Percentiles rank a stretch among this genome's conserved stretches.
phyloP scores from a whole-genome alignment of 2,329 filamentous ascomycete species.

The Coniella lustricola region DNA sequence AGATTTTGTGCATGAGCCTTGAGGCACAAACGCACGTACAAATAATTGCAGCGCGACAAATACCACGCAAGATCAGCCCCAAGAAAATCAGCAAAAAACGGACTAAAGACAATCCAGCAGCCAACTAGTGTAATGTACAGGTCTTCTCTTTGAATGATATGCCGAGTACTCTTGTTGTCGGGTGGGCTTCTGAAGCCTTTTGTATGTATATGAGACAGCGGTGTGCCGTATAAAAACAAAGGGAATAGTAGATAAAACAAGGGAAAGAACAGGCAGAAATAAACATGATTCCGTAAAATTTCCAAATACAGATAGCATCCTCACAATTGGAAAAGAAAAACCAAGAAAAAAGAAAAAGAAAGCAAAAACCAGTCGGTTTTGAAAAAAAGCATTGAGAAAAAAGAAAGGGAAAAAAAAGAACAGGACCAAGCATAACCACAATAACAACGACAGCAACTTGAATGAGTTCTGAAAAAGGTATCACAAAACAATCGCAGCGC shows the following conservation, averaged over 20 bases:
- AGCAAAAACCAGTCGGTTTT: not conserved
- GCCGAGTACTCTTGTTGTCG: conserved; percentile 33
- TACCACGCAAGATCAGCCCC: conserved; percentile 28
- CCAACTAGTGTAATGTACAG: conserved; percentile 50
- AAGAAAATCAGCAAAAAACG: conserved; percentile 41
- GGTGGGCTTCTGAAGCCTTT: conserved; percentile 25
- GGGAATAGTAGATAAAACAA: no score
- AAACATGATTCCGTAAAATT: no score
- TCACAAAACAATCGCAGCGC: conserved; percentile 28
- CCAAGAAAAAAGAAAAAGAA: not conserved
- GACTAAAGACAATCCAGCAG: conserved; percentile 27
- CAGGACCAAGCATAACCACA: conserved; percentile 22
- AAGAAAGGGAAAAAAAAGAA: conserved; percentile 22
- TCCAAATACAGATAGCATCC: no score
- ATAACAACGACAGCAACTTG: conserved; percentile 22
- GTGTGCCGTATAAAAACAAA: conserved; percentile 12
- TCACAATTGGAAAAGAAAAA: not conserved
- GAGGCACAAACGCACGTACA: conserved; percentile 13
- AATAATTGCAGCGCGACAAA: conserved; percentile 27
- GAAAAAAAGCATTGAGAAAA: conserved; percentile 12
- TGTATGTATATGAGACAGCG: conserved; percentile 17
- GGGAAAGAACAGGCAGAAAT: conserved; percentile 20
- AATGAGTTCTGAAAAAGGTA: conserved; percentile 16
- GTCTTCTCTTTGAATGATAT: conserved; percentile 28
- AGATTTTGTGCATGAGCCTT: conserved; percentile 20